Evolutionary conservation across 2,329 filamentous ascomycete genomes (phyloP).

Genomic region (Onygenales sp.): DNA sequence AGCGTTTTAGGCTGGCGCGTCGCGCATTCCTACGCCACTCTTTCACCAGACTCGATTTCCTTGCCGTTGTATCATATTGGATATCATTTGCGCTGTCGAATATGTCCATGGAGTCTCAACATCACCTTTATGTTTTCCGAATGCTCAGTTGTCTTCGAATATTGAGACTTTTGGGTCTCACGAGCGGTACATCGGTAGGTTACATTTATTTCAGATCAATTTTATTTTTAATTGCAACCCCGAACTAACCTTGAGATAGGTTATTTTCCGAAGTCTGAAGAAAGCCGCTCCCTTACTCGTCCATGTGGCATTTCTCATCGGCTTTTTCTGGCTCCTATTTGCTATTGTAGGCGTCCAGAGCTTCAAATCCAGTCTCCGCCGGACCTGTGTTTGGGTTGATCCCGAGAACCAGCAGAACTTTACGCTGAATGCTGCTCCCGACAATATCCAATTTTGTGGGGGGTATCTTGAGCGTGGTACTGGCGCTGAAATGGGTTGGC

Average conservation of each 20-base stretch:
- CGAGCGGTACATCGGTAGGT: conserved; percentile 80
- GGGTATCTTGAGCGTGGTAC: conserved; percentile 61
- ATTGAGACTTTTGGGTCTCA: conserved; percentile 78
- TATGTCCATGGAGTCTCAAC: conserved; percentile 55
- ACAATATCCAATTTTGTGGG: conserved; percentile 70
- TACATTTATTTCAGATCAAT: not conserved
- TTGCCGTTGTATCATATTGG: conserved; percentile 94
- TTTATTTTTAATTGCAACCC: not conserved
- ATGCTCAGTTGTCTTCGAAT: conserved; percentile 97
- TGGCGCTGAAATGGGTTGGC: conserved; percentile 56
- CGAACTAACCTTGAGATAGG: conserved; percentile 38
- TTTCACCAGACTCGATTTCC: conserved; percentile 90
- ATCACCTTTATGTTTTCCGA: conserved; percentile 80
- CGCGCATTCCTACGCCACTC: conserved; percentile 89
- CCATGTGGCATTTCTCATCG: conserved; percentile 85
- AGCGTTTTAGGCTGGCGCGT: conserved; percentile 75
- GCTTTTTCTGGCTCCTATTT: conserved; percentile 97
- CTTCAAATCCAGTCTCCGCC: conserved; percentile 75
- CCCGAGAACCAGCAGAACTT: conserved; percentile 37
- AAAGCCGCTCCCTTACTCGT: conserved; percentile 86
- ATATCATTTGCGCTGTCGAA: conserved; percentile 69
- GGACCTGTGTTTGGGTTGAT: conserved; percentile 70
- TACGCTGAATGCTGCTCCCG: conserved; percentile 41
- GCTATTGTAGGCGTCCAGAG: conserved; percentile 94
- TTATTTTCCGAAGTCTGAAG: conserved; percentile 90